Base-by-base conservation (phyloP, 208 protist genomes). In the Leishmania guyanensis region DNA sequence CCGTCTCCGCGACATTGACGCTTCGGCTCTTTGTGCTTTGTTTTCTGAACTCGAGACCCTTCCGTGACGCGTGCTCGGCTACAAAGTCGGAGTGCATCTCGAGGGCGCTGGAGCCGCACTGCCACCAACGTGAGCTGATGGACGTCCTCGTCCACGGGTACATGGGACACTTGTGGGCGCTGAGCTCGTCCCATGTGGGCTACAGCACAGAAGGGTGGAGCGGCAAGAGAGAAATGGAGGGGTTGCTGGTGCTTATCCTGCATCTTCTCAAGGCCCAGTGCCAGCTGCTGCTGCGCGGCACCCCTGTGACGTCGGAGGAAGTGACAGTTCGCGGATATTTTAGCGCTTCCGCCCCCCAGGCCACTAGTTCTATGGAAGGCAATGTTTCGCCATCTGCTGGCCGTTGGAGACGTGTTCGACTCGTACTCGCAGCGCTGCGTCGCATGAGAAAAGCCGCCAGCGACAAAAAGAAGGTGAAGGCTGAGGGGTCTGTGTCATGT, bases 11-110 rank as follows among this genome's bases (percentile, higher is more conserved):
- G 29, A 81, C 83, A 2, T 80, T 96, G 36, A 56, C 91, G 54
- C 39, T 91, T 46, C 91, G 86, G 36, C 84, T 93, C 46, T 92
- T 94, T 78, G 87, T 90, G 12, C 54, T 92, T 29, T 93, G 88
- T 80, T 89, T 91, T 60, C 69, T 87, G 17, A 60, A 85, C 58
- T 87, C 81, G 26, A 81, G 78, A 29, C 22, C 43, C 4, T 96
- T 93, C 77, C 84, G 91, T 43, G 62, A 83, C 22, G 81, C 66
- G 10, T 86, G 78, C 75, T 79, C 66, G 36, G 75, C 58, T 1
- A 78, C 82, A 6, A 68, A 68, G 53, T 74, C 72, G 8, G 66
- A 84, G 29, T 78, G 86, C 65, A 82, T 96, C 33, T 80, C 72
- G 36, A 77, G 74, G 26, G 80, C 85, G 14, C 74, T 96, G 66